A percentile compares a stretch with the other conserved stretches of the same genome.
phyloP scores from a whole-genome alignment of 2,329 filamentous ascomycete genomes.

The Fusarium napiforme region DNA sequence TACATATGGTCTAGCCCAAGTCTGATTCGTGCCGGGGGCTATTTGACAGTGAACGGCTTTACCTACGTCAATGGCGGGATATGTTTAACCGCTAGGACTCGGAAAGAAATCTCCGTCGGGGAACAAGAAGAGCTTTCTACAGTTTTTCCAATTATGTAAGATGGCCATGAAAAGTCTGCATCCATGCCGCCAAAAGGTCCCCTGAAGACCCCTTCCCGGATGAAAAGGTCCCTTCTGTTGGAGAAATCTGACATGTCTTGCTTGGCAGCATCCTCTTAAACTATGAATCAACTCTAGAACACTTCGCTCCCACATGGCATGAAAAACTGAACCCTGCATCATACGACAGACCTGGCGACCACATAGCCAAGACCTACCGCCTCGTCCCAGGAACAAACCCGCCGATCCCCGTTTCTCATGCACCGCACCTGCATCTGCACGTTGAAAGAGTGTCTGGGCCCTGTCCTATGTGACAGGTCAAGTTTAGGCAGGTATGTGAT shows the following conservation, averaged over 20 bases:
- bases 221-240: not conserved
- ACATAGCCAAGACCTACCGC: not conserved
- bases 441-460: not conserved
- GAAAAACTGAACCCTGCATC: not conserved
- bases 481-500: conserved; percentile 6
- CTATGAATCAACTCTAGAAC: not conserved
- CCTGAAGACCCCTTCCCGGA: not conserved
- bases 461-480: not conserved
- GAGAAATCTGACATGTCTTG: not conserved
- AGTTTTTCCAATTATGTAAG: not conserved
- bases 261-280: not conserved
- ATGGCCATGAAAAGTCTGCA: not conserved
- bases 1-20: no score
- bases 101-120: no score
- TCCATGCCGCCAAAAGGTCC: not conserved
- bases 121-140: no score
- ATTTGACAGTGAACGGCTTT: not conserved
- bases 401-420: conserved; percentile 10
- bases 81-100: not conserved
- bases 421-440: not conserved
- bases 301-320: conserved; percentile 1
- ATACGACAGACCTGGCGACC: conserved; percentile 6
- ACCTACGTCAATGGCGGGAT: not conserved
- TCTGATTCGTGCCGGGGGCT: no score
- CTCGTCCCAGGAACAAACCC: not conserved